Evolutionary conservation across 2,329 filamentous ascomycete species (phyloP).

Genomic region (Fusarium tanahbumbuense): DNA sequence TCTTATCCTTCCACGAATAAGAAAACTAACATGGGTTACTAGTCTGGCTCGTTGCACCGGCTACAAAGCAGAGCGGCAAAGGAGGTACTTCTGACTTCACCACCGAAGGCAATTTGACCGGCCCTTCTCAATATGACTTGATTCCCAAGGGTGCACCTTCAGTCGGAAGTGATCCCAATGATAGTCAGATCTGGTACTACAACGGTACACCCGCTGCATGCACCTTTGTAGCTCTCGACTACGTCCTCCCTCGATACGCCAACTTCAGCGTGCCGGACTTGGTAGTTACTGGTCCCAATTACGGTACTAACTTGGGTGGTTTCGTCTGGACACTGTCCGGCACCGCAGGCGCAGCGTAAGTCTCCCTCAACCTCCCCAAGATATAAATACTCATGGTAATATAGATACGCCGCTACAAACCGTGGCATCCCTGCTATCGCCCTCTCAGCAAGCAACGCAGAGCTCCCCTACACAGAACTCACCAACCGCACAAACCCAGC

Average conservation of each 20-base stretch:
- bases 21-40: rapidly evolving
- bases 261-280: slow-evolving; percentile 64
- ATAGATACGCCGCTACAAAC: slow-evolving; percentile 61
- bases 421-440: slow-evolving; percentile 63
- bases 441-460: slow-evolving; percentile 58
- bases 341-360: slow-evolving; percentile 58
- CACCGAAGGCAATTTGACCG: slow-evolving; percentile 45
- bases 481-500: slow-evolving; percentile 58
- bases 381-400: rapidly evolving
- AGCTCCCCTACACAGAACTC: slow-evolving; percentile 55
- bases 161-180: slow-evolving; percentile 61
- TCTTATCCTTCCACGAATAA: too few relatives aligned
- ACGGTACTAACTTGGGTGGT: slow-evolving; percentile 63
- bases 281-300: slow-evolving; percentile 67
- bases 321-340: slow-evolving; percentile 66
- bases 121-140: slow-evolving; percentile 44
- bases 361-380: neutral
- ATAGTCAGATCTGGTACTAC: slow-evolving; percentile 70
- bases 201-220: slow-evolving; percentile 68
- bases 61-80: slow-evolving; percentile 47
- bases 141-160: slow-evolving; percentile 48
- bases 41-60: slow-evolving; percentile 50
- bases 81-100: slow-evolving; percentile 48
- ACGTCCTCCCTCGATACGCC: slow-evolving; percentile 62
- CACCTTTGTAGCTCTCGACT: slow-evolving; percentile 67